Evolutionary conservation across 2,329 filamentous ascomycete species (phyloP), one percentile per base, ranked within the genome.

Genomic region (Fonsecaea monophora): DNA sequence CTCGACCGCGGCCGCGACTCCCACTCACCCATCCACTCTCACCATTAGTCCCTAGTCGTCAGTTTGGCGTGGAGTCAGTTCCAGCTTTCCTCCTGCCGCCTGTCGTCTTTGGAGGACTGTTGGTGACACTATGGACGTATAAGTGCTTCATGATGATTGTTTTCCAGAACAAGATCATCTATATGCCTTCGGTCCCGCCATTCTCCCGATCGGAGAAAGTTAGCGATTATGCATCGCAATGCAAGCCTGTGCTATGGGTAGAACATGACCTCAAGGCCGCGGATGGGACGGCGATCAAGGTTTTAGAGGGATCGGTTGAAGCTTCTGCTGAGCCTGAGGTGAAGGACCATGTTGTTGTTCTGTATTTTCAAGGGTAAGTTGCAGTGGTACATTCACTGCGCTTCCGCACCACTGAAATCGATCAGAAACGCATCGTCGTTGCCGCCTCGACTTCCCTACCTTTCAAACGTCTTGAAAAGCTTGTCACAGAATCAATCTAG

Each of bases 121-220:
- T 91, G 3, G 73, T 91, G 18, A 83, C 83, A 3, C 80, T 94
- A 13, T 94, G 84, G 84, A 77, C 79, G 1, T 85, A 84, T 77
- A 86, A 87, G 77, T 92, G 90, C 74, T 77, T 87, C 61, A 91
- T 92, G 87, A 87, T 93, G 79, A 82, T 94, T 34, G 72, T 90
- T 4, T 90, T 93, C 75, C 91, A 94, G 78, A 92, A 94, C 74
- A 89, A 90, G 75, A 92, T 94, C 74, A 90, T 94, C 66, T 94
- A 93, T 78, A 92, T 92, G 81, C 90, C 91, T 0, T 90, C 89
- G 54, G 78, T 93, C 59, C 90, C 90, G 18, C 90, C 90, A 2
- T 90, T 90, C 73, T 83, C 90, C 0, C 84, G 90, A 15, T 82
- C 84, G 30, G 89, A 93, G 79, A 87, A 79, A 64, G 89, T 94